Conservation (phyloP, 2,329 filamentous ascomycete genomes). For the Didymella arachidicola region DNA sequence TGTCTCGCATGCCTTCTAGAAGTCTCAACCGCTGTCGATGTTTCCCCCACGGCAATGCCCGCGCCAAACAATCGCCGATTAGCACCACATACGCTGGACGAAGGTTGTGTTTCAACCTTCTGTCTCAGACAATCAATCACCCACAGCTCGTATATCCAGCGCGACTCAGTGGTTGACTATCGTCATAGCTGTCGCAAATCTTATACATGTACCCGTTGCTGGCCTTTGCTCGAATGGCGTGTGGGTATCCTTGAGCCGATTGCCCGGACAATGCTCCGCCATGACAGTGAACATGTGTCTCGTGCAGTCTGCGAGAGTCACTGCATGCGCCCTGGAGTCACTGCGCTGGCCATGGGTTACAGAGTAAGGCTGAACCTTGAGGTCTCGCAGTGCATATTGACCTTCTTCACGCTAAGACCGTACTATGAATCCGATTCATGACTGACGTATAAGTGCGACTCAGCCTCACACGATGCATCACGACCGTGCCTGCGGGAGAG, state of each 20-base stretch:
- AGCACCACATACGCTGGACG: constrained; percentile 1
- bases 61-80: constrained; percentile 13
- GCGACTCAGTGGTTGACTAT: not conserved
- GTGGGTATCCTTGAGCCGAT: not conserved
- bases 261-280: not conserved
- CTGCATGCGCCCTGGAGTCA: not conserved
- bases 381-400: constrained; percentile 2
- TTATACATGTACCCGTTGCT: not conserved
- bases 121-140: constrained; percentile 9
- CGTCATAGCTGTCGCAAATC: constrained; percentile 7
- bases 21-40: constrained; percentile 15
- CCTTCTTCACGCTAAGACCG: not conserved
- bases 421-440: constrained; percentile 4
- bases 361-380: not conserved
- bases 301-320: not conserved
- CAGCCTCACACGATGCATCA: not conserved
- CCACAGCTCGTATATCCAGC: not conserved
- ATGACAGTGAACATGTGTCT: not conserved
- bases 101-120: constrained; percentile 9
- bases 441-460: not conserved
- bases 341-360: not conserved
- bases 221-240: not conserved
- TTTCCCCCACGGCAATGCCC: constrained; percentile 4
- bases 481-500: constrained; percentile 1
- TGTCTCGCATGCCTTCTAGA: constrained; percentile 15